Percentiles rank a stretch among this genome's conserved stretches.
These are phyloP conservation scores for Ochromonas danica DNA, from an alignment of 108 stramenopile species.

Conservation along the genomic window DNA sequence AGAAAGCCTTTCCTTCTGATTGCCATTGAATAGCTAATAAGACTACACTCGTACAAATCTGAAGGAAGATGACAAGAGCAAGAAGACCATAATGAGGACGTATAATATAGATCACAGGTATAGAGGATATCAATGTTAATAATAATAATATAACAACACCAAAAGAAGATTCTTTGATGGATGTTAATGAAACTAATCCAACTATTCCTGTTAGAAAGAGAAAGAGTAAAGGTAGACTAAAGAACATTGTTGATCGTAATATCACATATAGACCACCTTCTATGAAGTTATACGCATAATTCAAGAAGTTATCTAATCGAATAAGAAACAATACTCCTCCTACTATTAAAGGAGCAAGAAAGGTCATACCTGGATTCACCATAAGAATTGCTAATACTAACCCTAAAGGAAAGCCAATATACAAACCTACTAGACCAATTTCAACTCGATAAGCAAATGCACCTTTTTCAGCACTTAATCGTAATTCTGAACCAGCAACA, in stretches of 20 bases:
- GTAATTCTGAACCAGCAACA: background rate
- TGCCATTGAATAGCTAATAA: background rate
- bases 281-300: background rate
- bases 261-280: background rate
- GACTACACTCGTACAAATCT: background rate
- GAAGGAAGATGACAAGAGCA: background rate
- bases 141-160: background rate
- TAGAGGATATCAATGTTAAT: background rate
- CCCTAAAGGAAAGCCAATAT: slow-evolving; percentile 4
- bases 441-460: slow-evolving; percentile 32
- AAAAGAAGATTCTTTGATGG: background rate
- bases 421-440: background rate
- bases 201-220: background rate
- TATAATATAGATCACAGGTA: background rate
- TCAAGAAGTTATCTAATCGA: slow-evolving; percentile 9
- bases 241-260: background rate
- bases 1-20: background rate
- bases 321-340: background rate
- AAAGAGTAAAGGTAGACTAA: background rate
- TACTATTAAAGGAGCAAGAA: background rate
- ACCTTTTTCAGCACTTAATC: slow-evolving; percentile 16
- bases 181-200: background rate
- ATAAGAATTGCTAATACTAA: background rate
- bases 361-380: background rate
- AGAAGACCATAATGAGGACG: background rate